These are phyloP conservation scores for Cunninghamia lanceolata DNA, from an alignment of 75 land plant genomes.

Conservation along the genomic window DNA sequence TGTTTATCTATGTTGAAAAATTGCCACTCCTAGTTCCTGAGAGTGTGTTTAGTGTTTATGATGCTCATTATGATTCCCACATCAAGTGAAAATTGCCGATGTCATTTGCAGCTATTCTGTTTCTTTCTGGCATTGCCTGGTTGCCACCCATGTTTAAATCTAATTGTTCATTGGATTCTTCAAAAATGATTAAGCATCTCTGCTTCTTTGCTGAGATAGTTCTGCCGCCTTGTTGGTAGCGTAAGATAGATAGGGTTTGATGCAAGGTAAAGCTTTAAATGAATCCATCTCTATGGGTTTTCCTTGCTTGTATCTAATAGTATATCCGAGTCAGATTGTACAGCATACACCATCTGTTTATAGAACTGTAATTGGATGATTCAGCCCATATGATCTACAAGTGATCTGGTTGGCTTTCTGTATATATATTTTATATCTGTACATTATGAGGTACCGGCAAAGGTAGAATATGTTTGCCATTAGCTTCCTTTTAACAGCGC, in stretches of 20 bases:
- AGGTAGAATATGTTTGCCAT: not conserved
- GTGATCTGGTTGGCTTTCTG: not conserved
- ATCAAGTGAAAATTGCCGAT: constrained; percentile 29
- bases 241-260: not conserved
- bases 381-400: not conserved
- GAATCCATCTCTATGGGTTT: not conserved
- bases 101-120: not conserved
- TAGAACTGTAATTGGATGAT: not conserved
- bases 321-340: not conserved
- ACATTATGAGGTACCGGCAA: not conserved
- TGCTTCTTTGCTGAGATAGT: not conserved
- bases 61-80: constrained; percentile 82
- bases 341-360: not conserved
- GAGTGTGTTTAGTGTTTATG: constrained; percentile 57
- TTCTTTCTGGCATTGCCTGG: not conserved
- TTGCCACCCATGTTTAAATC: not conserved
- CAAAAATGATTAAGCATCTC: not conserved
- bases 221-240: not conserved
- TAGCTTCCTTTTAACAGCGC: not conserved
- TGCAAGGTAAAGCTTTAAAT: not conserved
- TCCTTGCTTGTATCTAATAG: not conserved
- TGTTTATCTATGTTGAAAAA: constrained; percentile 84
- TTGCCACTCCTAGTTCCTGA: constrained; percentile 80
- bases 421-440: not conserved
- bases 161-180: not conserved